These are phyloP conservation scores for Echinosophora koreensis DNA, from an alignment of 306 rosid genomes.

Conservation along the genomic window DNA sequence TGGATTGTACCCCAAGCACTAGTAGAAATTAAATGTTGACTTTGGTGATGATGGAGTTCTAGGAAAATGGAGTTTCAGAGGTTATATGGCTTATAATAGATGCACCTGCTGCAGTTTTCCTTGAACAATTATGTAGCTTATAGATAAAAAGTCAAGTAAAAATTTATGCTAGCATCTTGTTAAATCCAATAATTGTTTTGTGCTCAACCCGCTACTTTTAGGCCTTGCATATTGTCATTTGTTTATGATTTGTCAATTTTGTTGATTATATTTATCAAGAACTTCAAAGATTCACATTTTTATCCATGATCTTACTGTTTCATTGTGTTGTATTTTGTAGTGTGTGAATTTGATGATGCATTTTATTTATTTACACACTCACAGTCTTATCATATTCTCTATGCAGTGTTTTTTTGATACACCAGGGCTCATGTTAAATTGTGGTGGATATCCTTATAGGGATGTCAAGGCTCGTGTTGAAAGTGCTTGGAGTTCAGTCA, in stretches of 20 bases:
- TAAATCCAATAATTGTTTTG: background rate
- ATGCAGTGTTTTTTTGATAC: slow-evolving; percentile 97
- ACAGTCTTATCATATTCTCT: background rate
- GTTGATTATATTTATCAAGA: background rate
- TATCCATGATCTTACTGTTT: slow-evolving; percentile 4
- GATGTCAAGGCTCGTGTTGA: slow-evolving; percentile 92
- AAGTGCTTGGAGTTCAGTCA: slow-evolving; percentile 95
- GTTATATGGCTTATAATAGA: slow-evolving; percentile 22
- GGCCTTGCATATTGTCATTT: slow-evolving; percentile 7
- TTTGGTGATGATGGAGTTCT: background rate
- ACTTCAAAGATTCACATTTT: slow-evolving; percentile 3
- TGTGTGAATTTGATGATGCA: slow-evolving; percentile 25
- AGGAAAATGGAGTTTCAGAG: slow-evolving; percentile 5
- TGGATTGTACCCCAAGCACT: background rate
- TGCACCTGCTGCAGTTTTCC: background rate
- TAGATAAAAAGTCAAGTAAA: background rate
- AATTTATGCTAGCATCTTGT: slow-evolving; percentile 18
- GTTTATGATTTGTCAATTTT: slow-evolving; percentile 25
- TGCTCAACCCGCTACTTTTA: slow-evolving; percentile 11
- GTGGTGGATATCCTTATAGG: slow-evolving; percentile 71
- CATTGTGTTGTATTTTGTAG: background rate
- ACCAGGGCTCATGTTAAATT: slow-evolving; percentile 80
- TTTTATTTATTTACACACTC: slow-evolving; percentile 25
- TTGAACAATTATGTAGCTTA: background rate
- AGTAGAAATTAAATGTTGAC: background rate